Evolutionary conservation across 352 stramenopile genomes (phyloP).

Genomic region (Nannochloropsis limnetica): DNA sequence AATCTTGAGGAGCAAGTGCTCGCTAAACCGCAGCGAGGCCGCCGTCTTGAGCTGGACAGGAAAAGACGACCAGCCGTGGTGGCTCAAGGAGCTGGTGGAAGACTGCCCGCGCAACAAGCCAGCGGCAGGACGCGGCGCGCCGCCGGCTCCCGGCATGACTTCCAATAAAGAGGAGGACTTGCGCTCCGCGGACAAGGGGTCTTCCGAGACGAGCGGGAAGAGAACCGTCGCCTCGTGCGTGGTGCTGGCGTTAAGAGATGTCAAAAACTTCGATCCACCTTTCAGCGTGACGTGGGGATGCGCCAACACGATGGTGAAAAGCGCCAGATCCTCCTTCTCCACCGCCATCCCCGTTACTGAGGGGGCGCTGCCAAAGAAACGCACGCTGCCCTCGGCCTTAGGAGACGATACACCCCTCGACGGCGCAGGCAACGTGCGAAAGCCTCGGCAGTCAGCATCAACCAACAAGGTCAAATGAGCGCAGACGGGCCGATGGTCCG

Average conservation of each 20-base stretch:
- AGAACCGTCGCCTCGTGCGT: background rate
- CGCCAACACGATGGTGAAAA: background rate
- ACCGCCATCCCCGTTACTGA: background rate
- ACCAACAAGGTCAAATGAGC: slow-evolving; percentile 23
- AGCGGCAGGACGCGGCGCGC: background rate
- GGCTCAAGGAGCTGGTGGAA: slow-evolving; percentile 6
- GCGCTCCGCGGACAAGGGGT: background rate
- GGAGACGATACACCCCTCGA: background rate
- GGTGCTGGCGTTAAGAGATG: background rate
- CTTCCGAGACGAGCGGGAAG: slow-evolving; percentile 12
- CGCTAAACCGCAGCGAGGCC: background rate
- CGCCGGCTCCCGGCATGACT: background rate
- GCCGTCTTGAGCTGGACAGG: slow-evolving; percentile 13
- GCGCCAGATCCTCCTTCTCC: background rate
- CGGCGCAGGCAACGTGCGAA: background rate
- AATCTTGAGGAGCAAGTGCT: slow-evolving; percentile 26
- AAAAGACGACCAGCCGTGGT: slow-evolving; percentile 13
- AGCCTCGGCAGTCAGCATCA: slow-evolving; percentile 2
- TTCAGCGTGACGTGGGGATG: slow-evolving; percentile 4
- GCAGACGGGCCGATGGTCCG: background rate
- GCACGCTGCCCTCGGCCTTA: background rate
- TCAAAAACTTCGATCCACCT: background rate
- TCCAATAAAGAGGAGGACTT: background rate
- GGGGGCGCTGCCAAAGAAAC: background rate
- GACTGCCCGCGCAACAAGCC: background rate